Base-by-base conservation (phyloP, 1,139 yeast species). In the Protomyces inundatus region DNA sequence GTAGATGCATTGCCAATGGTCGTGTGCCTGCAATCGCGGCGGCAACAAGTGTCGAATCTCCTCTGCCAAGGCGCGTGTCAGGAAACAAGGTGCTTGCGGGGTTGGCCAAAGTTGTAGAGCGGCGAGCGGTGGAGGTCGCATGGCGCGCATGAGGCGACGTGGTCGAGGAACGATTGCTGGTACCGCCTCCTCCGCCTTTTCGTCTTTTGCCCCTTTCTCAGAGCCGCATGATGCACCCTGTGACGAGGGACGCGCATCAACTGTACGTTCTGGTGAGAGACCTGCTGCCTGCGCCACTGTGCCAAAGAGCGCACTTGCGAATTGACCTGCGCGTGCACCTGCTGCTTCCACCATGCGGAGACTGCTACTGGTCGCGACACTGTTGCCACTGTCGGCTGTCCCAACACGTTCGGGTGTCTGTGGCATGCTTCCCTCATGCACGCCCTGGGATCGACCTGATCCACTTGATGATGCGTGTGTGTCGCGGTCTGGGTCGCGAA, bases 21-120 rank as follows among this genome's bases (percentile, higher is more conserved):
- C 62, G 39, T 52, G 62, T 30, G 52, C 45, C 52, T 58, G 62
- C 14, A 88, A 77, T 58, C 97, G 77, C 4, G 88, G 81, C 0
- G 98, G 97, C 65, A 91, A 73, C 64, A 90, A 79, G 52, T 79
- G 77, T 56, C 97, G 79, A 48, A 93, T 80, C 66, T 89, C 90
- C 66, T 82, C 86, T 0, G 95, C 93, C 69, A 91, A 76, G 55
- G 83, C 87, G 0, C 72, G 69, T 23, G 80, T 80, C 66, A 93
- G 71, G 9, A 91, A 75, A 16, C 48, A 42, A 67, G 81, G 79
- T 67, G 83, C 83, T 65, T 79, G 82, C 0, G 95, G 52, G 5
- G 52, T 87, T 1, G 77, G 74, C 0, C 76, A 71, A 30, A 85
- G 72, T 37, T 70, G 70, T 5, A 85, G 73, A 0, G 83, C 82